A percentile compares a stretch with the other conserved stretches of the same genome.
Conservation (phyloP, 1,139 yeast species). For the Suzukiozyma palmioleophila region DNA sequence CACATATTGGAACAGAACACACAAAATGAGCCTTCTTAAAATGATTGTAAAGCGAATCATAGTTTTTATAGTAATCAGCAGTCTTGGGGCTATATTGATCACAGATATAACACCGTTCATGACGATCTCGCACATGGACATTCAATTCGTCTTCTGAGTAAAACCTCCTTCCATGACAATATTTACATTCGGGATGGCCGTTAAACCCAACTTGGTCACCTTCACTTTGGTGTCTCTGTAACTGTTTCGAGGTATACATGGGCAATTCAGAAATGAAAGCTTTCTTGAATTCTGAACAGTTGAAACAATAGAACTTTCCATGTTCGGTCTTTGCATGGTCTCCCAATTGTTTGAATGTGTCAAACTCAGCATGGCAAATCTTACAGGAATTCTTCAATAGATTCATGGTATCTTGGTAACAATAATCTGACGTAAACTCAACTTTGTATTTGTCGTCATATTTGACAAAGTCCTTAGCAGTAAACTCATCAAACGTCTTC, state of each 20-base stretch:
- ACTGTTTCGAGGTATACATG: conserved; percentile 55
- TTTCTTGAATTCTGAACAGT: conserved; percentile 72
- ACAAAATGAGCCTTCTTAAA: conserved; percentile 70
- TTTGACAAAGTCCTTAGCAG: conserved; percentile 23
- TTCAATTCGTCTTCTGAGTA: conserved; percentile 87
- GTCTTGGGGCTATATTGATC: conserved; percentile 60
- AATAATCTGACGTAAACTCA: conserved; percentile 45
- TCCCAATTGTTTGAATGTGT: conserved; percentile 52
- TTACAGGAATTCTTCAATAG: conserved; percentile 61
- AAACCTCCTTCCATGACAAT: conserved; percentile 70
- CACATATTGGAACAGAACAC: conserved; percentile 77
- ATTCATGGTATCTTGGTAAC: conserved; percentile 40
- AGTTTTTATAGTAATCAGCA: conserved; percentile 78
- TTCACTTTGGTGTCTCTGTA: conserved; percentile 63
- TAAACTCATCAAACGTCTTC: conserved; percentile 37
- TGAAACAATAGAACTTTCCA: conserved; percentile 59
- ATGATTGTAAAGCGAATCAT: conserved; percentile 69
- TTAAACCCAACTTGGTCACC: conserved; percentile 72
- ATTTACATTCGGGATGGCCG: conserved; percentile 89
- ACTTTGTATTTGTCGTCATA: conserved; percentile 45
- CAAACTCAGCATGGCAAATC: conserved; percentile 47
- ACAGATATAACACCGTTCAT: conserved; percentile 89
- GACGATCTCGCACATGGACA: conserved; percentile 76
- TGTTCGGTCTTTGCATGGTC: conserved; percentile 66
- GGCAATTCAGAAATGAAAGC: conserved; percentile 72